Base-by-base conservation (phyloP, 495 filamentous ascomycete species). In the Aspergillus coremiiformis region DNA sequence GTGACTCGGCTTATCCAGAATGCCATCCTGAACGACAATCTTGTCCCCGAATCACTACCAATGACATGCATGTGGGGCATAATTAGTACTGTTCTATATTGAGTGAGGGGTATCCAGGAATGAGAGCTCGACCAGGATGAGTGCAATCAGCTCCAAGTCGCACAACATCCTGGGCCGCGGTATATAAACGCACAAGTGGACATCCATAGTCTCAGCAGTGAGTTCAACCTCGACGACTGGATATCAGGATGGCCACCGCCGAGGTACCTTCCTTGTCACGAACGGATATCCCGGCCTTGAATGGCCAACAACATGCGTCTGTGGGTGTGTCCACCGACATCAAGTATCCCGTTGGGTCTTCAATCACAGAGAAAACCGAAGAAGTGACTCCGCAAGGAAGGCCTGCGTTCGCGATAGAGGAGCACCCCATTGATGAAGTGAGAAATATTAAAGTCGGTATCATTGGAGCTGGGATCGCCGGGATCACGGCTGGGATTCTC, bases 381-480 rank as follows among this genome's bases (percentile, higher is more conserved):
- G 19, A 15, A 14, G 20, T 37, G 15, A 23, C 5, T 19, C 37
- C 37, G 37, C 17, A 8, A 20, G 19, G 7, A 14, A 41, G 45
- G 17, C 56, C 60, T 5, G 49, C 60, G 0, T 74, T 73, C 19
- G 42, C 63, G 35, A 47, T 75, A 2, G 69, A 73, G 37, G 69
- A 75, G 23, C 72, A 73, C 33, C 67, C 69, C 15, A 58, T 75
- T 27, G 72, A 75, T 54, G 23, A 61, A 45, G 59, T 70, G 15
- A 58, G 69, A 32, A 62, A 66, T 15, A 67, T 78, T 21, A 77
- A 75, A 50, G 76, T 82, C 5, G 76, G 74, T 3, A 62, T 78
- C 9, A 73, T 80, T 27, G 79, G 79, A 15, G 78, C 74, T 9
- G 79, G 78, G 5, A 55, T 81, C 5, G 54, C 71, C 0, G 78